Conservation (phyloP, 192 early-diverging fungal genomes). For the Umbelopsis sp. region DNA sequence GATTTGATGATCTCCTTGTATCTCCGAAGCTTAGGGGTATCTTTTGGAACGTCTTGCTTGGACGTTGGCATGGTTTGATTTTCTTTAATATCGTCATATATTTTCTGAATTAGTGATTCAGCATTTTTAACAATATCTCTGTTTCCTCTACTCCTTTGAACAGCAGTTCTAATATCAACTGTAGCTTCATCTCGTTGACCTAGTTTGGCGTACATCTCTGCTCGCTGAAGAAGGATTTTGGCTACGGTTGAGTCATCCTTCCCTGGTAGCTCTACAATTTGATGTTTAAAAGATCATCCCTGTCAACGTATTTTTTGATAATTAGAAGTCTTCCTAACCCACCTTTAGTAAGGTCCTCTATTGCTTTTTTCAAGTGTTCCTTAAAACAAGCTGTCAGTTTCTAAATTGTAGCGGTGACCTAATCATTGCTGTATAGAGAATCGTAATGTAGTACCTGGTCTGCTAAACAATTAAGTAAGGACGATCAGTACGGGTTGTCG, state of each 20-base stretch:
- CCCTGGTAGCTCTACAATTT: not conserved
- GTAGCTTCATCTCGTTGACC: conserved; percentile 2
- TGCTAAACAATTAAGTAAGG: not conserved
- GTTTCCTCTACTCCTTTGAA: conserved; percentile 11
- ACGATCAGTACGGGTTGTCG: not conserved
- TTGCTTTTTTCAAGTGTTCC: conserved; percentile 6
- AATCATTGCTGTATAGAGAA: no score
- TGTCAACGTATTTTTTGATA: not conserved
- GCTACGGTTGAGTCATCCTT: conserved; percentile 8
- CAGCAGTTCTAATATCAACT: conserved; percentile 14
- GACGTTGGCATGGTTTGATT: not conserved
- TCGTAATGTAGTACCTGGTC: not conserved
- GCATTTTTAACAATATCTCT: conserved; percentile 16
- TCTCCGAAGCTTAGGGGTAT: conserved; percentile 15
- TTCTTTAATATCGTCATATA: not conserved
- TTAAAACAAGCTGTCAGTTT: not conserved
- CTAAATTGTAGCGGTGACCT: no score
- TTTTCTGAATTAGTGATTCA: not conserved
- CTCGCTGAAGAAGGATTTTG: conserved; percentile 26
- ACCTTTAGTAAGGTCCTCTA: conserved; percentile 17
- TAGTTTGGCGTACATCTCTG: not conserved
- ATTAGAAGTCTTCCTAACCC: not conserved
- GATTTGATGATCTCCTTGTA: not conserved
- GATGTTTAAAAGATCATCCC: not conserved
- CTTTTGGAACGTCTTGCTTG: not conserved